These are phyloP conservation scores for Angophora floribunda DNA, from an alignment of 345 rosid genomes.

Conservation along the genomic window DNA sequence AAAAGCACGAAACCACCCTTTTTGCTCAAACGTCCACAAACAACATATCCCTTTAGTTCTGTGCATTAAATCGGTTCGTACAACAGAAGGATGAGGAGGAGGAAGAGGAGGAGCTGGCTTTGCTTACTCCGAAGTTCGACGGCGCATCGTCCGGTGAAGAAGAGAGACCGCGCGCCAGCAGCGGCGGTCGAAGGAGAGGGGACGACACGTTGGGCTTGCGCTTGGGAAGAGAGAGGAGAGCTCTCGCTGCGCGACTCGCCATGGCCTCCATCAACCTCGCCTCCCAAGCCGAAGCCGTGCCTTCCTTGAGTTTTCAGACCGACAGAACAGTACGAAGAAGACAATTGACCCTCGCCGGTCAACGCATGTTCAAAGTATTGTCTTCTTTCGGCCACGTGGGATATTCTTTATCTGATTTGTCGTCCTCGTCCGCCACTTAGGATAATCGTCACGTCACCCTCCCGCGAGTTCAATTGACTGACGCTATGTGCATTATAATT, in stretches of 20 bases:
- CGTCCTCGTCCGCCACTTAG: background rate
- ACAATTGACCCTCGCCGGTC: background rate
- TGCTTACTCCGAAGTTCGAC: background rate
- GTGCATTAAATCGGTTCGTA: background rate
- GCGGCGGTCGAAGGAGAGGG: background rate
- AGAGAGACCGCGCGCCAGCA: background rate
- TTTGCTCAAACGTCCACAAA: background rate
- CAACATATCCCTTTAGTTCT: background rate
- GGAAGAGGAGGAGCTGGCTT: background rate
- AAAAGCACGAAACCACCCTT: background rate
- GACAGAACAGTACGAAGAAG: background rate
- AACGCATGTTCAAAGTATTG: background rate
- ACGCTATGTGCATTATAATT: background rate
- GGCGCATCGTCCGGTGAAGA: background rate
- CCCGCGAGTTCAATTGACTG: background rate
- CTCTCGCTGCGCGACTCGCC: background rate
- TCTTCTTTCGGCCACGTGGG: background rate
- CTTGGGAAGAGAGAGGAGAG: background rate
- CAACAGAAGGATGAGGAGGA: background rate
- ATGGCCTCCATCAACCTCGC: background rate
- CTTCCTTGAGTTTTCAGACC: background rate
- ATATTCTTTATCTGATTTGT: background rate
- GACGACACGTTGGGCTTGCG: background rate
- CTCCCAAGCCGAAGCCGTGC: background rate
- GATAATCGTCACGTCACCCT: background rate